These are phyloP conservation scores for Nitzschia putrida DNA, from an alignment of 108 stramenopile species.

Conservation along the genomic window DNA sequence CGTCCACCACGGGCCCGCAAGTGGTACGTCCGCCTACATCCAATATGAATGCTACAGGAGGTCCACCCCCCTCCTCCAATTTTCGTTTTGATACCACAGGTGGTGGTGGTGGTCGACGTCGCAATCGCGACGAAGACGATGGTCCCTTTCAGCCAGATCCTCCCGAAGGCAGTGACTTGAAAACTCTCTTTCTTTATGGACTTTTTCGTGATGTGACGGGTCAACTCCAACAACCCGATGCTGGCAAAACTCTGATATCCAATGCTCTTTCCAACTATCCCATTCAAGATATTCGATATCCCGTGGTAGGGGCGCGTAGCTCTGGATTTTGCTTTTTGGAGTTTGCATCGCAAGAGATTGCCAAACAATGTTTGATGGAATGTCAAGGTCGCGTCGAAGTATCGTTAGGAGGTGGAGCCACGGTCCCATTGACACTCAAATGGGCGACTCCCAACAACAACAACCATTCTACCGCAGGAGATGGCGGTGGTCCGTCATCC, in stretches of 20 bases:
- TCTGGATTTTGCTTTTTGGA: conserved; percentile 78
- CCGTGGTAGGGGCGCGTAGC: conserved; percentile 38
- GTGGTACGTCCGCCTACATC: too few relatives aligned
- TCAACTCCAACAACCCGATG: conserved; percentile 37
- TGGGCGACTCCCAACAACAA: conserved; percentile 61
- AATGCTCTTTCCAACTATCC: conserved; percentile 62
- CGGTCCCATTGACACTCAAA: conserved; percentile 65
- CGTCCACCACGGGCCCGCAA: conserved; percentile 16
- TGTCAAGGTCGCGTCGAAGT: conserved; percentile 48
- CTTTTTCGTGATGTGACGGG: conserved; percentile 75
- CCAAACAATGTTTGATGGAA: conserved; percentile 60
- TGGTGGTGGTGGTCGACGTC: too few relatives aligned
- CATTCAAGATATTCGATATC: conserved; percentile 54
- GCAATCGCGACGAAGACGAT: conserved; percentile 34
- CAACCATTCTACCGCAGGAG: conserved; percentile 2
- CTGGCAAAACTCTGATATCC: conserved; percentile 40
- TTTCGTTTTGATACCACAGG: conserved; percentile 16
- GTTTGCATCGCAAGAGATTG: conserved; percentile 69
- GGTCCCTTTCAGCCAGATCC: conserved; percentile 37
- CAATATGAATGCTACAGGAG: neutral
- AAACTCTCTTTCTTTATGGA: conserved; percentile 77
- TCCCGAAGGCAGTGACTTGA: conserved; percentile 56
- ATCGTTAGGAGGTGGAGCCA: conserved; percentile 28
- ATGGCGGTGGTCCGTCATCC: neutral
- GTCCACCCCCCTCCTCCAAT: conserved; percentile 1